Percentiles rank a stretch among this genome's conserved stretches.
phyloP scores from a whole-genome alignment of 352 stramenopile species.

The Peronosclerospora sorghi region DNA sequence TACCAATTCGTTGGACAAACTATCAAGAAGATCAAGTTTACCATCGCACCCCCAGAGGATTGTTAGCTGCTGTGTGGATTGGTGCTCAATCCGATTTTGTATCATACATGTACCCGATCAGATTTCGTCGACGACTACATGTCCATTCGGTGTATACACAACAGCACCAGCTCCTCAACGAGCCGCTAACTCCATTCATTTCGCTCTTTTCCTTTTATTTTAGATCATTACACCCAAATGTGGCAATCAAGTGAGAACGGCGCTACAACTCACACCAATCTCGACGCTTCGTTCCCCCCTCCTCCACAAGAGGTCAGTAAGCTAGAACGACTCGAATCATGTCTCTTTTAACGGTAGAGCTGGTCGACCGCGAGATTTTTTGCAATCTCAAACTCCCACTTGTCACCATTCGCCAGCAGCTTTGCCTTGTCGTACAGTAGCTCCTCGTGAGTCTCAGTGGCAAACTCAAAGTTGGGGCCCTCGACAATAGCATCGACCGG shows the following conservation, averaged over 20 bases:
- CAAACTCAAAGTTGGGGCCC: conserved; percentile 99
- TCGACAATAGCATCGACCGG: conserved; percentile 99
- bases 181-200: conserved; percentile 19
- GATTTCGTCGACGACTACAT: no score
- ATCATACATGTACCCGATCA: no score
- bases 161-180: not conserved
- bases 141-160: not conserved
- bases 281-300: not conserved
- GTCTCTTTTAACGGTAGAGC: conserved; percentile 92
- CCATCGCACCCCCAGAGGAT: conserved; percentile 54
- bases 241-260: not conserved
- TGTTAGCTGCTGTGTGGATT: conserved; percentile 2
- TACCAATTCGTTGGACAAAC: conserved; percentile 60
- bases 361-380: conserved; percentile 98
- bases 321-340: no score
- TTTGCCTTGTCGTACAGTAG: conserved; percentile 99
- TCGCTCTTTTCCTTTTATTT: conserved; percentile 23
- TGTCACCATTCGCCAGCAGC: conserved; percentile 98
- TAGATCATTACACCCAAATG: conserved; percentile 4
- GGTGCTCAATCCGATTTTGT: not conserved
- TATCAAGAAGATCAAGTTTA: conserved; percentile 74
- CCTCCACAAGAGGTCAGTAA: no score
- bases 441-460: conserved; percentile 98
- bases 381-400: conserved; percentile 99
- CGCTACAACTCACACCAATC: conserved; percentile 4